Base-by-base conservation (phyloP, 1,139 yeast species). In the Starmera stellimalicola region DNA sequence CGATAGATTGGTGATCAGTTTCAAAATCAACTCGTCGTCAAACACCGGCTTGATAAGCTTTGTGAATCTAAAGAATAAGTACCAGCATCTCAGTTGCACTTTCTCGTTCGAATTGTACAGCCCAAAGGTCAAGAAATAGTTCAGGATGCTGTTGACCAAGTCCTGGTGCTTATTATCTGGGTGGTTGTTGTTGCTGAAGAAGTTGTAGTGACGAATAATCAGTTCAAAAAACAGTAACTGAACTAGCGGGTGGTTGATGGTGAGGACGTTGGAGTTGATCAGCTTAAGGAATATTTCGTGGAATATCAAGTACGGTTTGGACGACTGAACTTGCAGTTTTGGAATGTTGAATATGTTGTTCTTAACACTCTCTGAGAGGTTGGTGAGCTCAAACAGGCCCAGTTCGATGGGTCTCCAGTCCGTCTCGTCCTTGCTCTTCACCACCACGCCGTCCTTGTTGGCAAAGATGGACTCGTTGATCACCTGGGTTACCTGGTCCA, bases 31-130 rank as follows among this genome's bases (percentile, higher is more conserved):
- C 30, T 55, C 62, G 27, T 71, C 71, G 20, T 73, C 68, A 19
- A 75, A 60, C 35, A 72, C 61, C 20, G 88, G 85, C 51, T 77
- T 81, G 3, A 91, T 78, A 31, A 79, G 61, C 52, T 82, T 85
- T 45, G 88, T 68, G 49, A 87, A 83, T 52, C 94, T 72, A 50
- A 79, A 79, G 46, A 91, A 83, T 42, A 88, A 63, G 54, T 85
- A 91, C 95, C 98, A 91, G 33, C 93, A 70, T 55, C 97, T 75
- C 38, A 77, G 67, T 48, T 88, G 76, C 9, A 88, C 95, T 42
- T 75, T 77, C 38, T 73, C 79, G 42, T 69, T 66, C 4, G 68
- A 63, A 56, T 80, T 84, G 54, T 84, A 87, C 40, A 91, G 71
- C 11, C 96, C 97, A 45, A 77, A 66, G 25, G 91, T 77, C 30